These are phyloP conservation scores for Phytomonas sp. DNA, from an alignment of 208 protist species.

Conservation along the genomic window DNA sequence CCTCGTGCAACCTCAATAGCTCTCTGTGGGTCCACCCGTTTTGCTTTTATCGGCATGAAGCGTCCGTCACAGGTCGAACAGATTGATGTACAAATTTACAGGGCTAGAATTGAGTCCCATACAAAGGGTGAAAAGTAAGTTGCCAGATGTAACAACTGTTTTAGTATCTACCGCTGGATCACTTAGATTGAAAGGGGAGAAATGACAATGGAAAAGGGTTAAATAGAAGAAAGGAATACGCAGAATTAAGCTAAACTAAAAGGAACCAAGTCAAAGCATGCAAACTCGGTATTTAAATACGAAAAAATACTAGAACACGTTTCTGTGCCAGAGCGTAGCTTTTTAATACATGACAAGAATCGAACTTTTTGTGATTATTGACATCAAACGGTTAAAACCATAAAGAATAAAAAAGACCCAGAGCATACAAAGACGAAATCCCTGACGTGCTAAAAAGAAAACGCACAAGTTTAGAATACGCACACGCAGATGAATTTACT, in stretches of 20 bases:
- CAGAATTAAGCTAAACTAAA: conserved; percentile 18
- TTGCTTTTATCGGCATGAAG: conserved; percentile 75
- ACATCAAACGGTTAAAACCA: background rate
- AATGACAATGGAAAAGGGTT: conserved; percentile 2
- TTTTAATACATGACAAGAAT: background rate
- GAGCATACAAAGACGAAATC: background rate
- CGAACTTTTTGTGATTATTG: background rate
- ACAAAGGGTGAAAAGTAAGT: conserved; percentile 6
- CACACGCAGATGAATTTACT: background rate
- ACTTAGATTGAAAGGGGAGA: conserved; percentile 9
- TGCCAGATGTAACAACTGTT: conserved; percentile 4
- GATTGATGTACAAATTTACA: background rate
- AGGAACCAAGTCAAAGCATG: conserved; percentile 10
- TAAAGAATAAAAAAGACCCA: background rate
- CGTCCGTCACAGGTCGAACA: background rate
- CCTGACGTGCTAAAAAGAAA: background rate
- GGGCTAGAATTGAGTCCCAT: background rate
- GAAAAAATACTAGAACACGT: background rate
- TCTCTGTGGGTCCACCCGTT: conserved; percentile 42
- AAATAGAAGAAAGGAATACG: conserved; percentile 10
- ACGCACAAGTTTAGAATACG: background rate
- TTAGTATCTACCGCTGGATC: background rate
- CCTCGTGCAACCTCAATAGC: conserved; percentile 47
- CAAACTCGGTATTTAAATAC: background rate
- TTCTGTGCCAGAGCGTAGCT: background rate